These are phyloP conservation scores for Yamadazyma taylorii DNA, from an alignment of 1,139 yeast species.

Conservation along the genomic window DNA sequence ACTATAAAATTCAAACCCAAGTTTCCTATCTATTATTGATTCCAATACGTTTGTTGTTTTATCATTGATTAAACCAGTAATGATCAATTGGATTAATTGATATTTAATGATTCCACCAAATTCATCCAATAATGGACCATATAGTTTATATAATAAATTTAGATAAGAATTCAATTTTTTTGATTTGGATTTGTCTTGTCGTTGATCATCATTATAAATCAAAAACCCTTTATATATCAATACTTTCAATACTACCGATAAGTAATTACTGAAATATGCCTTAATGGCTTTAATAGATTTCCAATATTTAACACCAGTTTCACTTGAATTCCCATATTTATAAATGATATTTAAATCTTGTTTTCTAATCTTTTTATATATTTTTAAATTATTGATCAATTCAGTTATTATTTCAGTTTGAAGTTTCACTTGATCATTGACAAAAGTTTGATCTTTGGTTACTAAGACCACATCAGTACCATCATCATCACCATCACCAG, in stretches of 20 bases:
- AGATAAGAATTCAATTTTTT: constrained; percentile 26
- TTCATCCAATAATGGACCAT: constrained; percentile 33
- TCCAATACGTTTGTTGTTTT: constrained; percentile 3
- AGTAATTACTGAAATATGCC: constrained; percentile 4
- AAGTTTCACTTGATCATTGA: constrained; percentile 6
- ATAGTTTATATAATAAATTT: constrained; percentile 29
- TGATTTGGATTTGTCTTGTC: constrained; percentile 9
- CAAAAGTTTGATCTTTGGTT: constrained; percentile 15
- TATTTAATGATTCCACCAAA: constrained; percentile 25
- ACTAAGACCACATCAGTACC: constrained; percentile 19
- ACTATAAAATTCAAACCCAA: constrained; percentile 8
- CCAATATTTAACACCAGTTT: constrained; percentile 42
- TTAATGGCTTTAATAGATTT: constrained; percentile 26
- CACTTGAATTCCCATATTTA: constrained; percentile 41
- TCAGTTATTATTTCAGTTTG: constrained; percentile 4
- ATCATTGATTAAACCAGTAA: not conserved
- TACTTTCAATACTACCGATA: constrained; percentile 14
- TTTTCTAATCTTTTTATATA: constrained; percentile 44
- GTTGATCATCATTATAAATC: constrained; percentile 26
- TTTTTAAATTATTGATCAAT: constrained; percentile 23
- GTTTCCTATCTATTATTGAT: constrained; percentile 5
- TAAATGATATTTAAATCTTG: constrained; percentile 37
- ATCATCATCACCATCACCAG: constrained; percentile 18
- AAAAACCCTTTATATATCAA: constrained; percentile 28
- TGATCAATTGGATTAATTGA: constrained; percentile 12